Conservation (phyloP, 176 grass and related monocot species). For the Alopecurus myosuroides region DNA sequence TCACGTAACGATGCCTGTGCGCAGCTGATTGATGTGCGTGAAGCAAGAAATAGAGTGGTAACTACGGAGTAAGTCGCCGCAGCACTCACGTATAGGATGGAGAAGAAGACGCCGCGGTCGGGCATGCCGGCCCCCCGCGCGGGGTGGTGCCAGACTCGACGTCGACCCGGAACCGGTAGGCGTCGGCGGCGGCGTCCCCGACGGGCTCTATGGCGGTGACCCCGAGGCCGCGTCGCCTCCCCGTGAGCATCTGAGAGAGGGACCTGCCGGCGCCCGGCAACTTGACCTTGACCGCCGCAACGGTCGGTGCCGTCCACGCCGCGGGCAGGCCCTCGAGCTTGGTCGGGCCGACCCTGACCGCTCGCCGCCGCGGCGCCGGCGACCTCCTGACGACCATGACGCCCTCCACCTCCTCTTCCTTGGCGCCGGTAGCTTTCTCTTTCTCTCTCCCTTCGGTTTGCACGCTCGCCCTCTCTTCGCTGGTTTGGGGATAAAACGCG, state of each 20-base stretch:
- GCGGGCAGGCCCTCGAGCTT: constrained; percentile 51
- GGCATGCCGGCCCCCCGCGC: background rate
- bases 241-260: constrained; percentile 37
- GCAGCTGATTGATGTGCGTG: background rate
- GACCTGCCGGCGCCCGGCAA: constrained; percentile 33
- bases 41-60: background rate
- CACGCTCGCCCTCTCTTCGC: no score
- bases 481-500: no score
- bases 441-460: no score
- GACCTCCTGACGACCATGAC: constrained; percentile 34
- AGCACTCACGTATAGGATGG: constrained; percentile 71
- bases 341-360: constrained; percentile 40
- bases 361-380: constrained; percentile 22
- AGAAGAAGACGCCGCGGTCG: constrained; percentile 46
- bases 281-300: constrained; percentile 53
- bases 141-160: background rate
- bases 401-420: no score
- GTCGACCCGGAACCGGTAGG: constrained; percentile 33
- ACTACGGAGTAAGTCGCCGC: background rate
- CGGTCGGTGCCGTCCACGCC: background rate
- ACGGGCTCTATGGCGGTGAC: constrained; percentile 43
- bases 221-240: constrained; percentile 35
- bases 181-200: constrained; percentile 41
- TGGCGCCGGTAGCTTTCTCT: no score
- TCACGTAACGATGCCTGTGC: no score